A percentile compares a stretch with the other conserved stretches of the same genome.
Conservation (phyloP, 495 filamentous ascomycete genomes). For the Neurospora cerealis region DNA sequence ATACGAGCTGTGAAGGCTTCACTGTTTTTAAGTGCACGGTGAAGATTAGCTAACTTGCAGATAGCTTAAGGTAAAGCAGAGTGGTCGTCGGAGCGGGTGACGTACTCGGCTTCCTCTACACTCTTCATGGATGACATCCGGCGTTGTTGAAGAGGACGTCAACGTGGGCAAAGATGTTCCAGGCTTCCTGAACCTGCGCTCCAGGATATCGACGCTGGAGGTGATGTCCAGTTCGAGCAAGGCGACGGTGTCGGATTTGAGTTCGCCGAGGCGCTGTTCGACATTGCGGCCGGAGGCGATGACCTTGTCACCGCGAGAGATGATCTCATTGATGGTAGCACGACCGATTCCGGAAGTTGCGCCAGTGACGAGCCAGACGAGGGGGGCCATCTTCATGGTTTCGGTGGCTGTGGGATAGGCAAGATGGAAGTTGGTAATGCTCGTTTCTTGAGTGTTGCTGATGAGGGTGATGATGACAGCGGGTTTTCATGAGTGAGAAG, state of each 20-base stretch:
- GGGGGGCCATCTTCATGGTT: conserved; percentile 8
- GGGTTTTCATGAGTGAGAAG: background rate
- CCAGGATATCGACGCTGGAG: conserved; percentile 11
- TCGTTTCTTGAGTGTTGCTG: background rate
- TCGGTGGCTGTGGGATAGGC: background rate
- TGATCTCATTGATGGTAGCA: conserved; percentile 29
- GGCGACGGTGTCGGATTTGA: conserved; percentile 10
- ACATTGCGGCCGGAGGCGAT: conserved; percentile 31
- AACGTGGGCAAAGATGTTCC: conserved; percentile 20
- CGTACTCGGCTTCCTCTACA: conserved; percentile 17
- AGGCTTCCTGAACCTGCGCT: conserved; percentile 9
- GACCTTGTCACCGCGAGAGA: conserved; percentile 37
- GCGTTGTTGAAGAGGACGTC: conserved; percentile 26
- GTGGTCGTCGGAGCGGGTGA: background rate
- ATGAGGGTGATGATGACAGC: background rate
- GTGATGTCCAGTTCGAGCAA: conserved; percentile 35
- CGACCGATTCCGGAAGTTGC: conserved; percentile 20
- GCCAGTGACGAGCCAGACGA: conserved; percentile 21
- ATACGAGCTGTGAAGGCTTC: conserved; percentile 29
- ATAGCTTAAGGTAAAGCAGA: background rate
- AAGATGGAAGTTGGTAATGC: background rate
- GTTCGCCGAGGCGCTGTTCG: conserved; percentile 12
- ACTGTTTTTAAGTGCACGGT: conserved; percentile 1
- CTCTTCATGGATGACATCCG: conserved; percentile 15
- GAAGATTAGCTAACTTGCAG: background rate